Evolutionary conservation across 371 early-diverging fungal genomes (phyloP).

Genomic region (Blastocladiella emersonii): DNA sequence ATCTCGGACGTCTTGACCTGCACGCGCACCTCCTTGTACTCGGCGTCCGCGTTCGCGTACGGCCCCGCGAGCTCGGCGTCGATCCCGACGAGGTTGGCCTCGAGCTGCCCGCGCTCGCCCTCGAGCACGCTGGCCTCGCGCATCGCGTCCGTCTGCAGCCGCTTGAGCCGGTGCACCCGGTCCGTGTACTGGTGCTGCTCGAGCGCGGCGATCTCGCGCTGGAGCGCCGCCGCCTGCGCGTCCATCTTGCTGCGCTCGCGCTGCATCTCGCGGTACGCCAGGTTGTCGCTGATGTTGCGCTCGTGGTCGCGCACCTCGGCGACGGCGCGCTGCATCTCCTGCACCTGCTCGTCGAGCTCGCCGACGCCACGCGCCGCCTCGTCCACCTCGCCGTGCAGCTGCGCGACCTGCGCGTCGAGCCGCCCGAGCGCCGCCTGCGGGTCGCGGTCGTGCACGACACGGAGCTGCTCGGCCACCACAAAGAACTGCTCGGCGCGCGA

Average conservation of each 20-base stretch:
- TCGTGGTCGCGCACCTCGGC: background rate
- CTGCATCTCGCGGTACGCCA: constrained; percentile 8
- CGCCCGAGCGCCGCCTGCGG: no score
- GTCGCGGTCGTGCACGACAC: no score
- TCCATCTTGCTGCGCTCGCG: constrained; percentile 18
- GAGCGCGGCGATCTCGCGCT: constrained; percentile 19
- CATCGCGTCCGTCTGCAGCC: constrained; percentile 29
- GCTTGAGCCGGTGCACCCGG: constrained; percentile 22
- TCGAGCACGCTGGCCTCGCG: constrained; percentile 51
- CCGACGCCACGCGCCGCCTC: constrained; percentile 19
- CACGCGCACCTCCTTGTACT: constrained; percentile 48
- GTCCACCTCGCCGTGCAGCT: background rate
- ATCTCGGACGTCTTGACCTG: constrained; percentile 62
- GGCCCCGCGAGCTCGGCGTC: constrained; percentile 52
- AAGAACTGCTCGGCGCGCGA: background rate
- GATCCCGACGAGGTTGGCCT: constrained; percentile 43
- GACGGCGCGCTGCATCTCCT: background rate
- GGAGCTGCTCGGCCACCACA: background rate
- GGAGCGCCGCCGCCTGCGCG: constrained; percentile 27
- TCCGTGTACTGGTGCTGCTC: constrained; percentile 18
- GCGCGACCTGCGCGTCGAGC: background rate
- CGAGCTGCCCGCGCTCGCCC: constrained; percentile 78
- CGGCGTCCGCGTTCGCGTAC: constrained; percentile 57
- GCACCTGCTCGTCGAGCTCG: constrained; percentile 27
- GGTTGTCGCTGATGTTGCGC: constrained; percentile 6